Base-by-base conservation (phyloP, 345 rosid species). In the Populus davidiana region DNA sequence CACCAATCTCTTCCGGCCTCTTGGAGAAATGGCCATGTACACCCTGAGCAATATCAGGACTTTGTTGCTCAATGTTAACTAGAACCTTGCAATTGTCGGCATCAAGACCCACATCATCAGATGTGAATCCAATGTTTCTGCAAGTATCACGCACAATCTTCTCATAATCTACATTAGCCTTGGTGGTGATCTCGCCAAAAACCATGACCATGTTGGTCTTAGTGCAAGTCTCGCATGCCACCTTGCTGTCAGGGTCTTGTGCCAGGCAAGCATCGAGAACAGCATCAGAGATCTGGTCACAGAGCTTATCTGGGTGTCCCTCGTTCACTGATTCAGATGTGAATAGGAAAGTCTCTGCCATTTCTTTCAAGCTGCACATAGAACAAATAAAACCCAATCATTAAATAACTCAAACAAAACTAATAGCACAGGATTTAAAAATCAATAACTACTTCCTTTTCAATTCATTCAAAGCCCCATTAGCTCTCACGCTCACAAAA, bases 141-240 rank as follows among this genome's bases (percentile, higher is more conserved):
- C 63, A 77, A 5, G 75, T 77, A 31, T 77, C 80, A n/a, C 80
- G 64, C 69, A 70, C 75, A 70, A 77, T 61, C 70, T 62, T 77
- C 80, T 77, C 70, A 1, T 77, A 77, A 43, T 77, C 70, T 21
- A 70, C 38, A 44, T 43, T 62, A 31, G 80, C 75, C 33, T 77
- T 70, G 50, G 70, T 70, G 62, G 80, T 77, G 75, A 77, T 77
- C 70, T 77, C 70, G 14, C 80, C 75, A 23, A 77, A 77, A 47
- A 70, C 80, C 80, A 77, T 71, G 31, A 77, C 75, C 71, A 77
- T 47, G 69, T 77, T 71, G 71, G 71, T 77, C 71, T 77, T 77
- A 27, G 75, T 77, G 69, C 75, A 71, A 44, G 66, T 77, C 29
- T 77, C 65, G 38, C 80, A 77, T 20, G 80, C 75, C 5, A 77